Conservation (phyloP, 2,329 filamentous ascomycete species). For the Penicillium vulpinum region DNA sequence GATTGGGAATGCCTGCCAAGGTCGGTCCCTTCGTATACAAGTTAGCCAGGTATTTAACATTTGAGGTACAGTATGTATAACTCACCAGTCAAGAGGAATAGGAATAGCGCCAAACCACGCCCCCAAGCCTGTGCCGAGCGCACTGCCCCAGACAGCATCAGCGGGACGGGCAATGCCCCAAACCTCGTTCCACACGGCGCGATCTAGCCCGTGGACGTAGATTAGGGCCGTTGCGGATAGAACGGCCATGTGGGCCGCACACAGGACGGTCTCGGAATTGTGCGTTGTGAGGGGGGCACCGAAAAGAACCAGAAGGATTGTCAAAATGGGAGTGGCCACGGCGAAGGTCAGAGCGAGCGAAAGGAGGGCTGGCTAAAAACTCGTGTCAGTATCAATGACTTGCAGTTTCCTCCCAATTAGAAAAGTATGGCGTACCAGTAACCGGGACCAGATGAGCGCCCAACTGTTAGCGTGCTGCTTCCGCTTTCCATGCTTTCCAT, state of each 20-base stretch:
- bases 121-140: conserved; percentile 74
- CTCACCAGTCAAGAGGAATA: conserved; percentile 87
- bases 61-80: conserved; percentile 13
- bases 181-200: conserved; percentile 66
- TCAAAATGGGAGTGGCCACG: conserved; percentile 58
- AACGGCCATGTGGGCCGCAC: conserved; percentile 76
- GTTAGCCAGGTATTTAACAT: conserved; percentile 3
- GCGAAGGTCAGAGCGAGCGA: conserved; percentile 59
- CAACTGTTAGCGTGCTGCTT: conserved; percentile 20
- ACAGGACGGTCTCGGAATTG: conserved; percentile 72
- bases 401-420: background rate
- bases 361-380: conserved; percentile 65
- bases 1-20: conserved; percentile 97
- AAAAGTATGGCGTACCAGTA: conserved; percentile 25
- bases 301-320: conserved; percentile 74
- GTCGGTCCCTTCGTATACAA: conserved; percentile 66
- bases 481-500: conserved; percentile 25
- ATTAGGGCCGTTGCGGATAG: conserved; percentile 77
- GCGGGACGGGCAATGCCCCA: conserved; percentile 70
- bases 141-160: conserved; percentile 80
- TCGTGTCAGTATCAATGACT: background rate
- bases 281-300: conserved; percentile 88
- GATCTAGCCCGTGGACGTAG: conserved; percentile 80
- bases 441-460: conserved; percentile 22
- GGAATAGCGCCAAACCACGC: conserved; percentile 93